Evolutionary conservation across 352 stramenopile species (phyloP), one percentile per base, ranked within the genome.

Genomic region (Pythium chondricola): DNA sequence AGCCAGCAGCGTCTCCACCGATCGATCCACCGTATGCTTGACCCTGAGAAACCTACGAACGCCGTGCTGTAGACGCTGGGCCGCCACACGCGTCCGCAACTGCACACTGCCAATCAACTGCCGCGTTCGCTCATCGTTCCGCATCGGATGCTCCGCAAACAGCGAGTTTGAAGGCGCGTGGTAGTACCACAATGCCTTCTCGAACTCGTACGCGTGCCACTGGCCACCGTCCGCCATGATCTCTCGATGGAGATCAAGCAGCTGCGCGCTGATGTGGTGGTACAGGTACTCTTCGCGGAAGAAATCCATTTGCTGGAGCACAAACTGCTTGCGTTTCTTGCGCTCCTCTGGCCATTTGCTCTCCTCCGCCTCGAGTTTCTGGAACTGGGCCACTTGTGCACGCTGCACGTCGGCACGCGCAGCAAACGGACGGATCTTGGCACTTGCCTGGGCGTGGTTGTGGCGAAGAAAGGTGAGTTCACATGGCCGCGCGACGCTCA

Each of bases 191-290:
- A 84, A 39, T n/a, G 53, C 63, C 45, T 80, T 73, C 3, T 57
- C 67, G 48, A 80, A 85, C 46, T 83, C 72, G 46, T 70, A 87
- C 27, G 67, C 69, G 21, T 87, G 75, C 72, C 75, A 87, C 33
- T 81, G 57, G 10, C 56, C 68, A 8, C 49, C 56, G 2, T 50
- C n/a, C n/a, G n/a, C 58, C 73, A 87, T 85, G 54, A 78, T 67
- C 21, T 60, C 46, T 3, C 64, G 63, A 37, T 87, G 56, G 21
- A 83, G 47, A 1, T 43, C 32, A 16, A 72, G 64, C n/a, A 87
- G 63, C 37, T 72, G 41, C 6, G 11, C 21, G 18, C 63, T 63
- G 24, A 87, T 54, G 38, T 83, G 69, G 7, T 54, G 40, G 10
- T 68, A 69, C 24, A 87, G 44, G 35, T 84, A 79, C 13, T 72